phyloP scores from a whole-genome alignment of 371 early-diverging fungal species.

The Gilbertella persicaria region DNA sequence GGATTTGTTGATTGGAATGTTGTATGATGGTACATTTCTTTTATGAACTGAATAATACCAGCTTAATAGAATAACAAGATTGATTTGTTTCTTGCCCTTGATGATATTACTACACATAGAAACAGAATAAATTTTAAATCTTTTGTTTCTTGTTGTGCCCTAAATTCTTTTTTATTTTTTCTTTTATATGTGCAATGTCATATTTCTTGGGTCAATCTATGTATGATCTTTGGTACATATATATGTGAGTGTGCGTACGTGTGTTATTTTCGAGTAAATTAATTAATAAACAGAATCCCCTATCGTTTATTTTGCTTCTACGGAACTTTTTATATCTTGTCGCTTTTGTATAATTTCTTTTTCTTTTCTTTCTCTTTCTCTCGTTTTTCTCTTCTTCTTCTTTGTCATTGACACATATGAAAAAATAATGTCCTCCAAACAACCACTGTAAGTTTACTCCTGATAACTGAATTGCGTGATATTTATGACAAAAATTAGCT shows the following conservation, averaged over 20 bases:
- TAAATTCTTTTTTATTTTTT: no score
- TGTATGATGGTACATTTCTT: neutral
- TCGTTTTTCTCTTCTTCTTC: neutral
- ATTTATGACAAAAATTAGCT: neutral
- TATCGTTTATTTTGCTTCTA: neutral
- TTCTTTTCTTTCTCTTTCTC: conserved; percentile 2
- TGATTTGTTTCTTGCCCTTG: neutral
- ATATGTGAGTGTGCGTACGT: neutral
- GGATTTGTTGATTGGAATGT: neutral
- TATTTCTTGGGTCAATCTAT: neutral
- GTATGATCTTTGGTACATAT: neutral
- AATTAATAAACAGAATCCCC: neutral
- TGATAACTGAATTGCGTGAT: neutral
- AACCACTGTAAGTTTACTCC: neutral
- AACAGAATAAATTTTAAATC: no score
- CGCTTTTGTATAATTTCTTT: neutral
- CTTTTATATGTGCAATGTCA: no score
- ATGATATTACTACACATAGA: neutral
- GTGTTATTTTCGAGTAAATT: neutral
- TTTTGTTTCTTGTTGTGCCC: no score
- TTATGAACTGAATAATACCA: neutral
- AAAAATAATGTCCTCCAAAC: neutral
- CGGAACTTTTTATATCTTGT: neutral
- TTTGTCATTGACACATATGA: neutral
- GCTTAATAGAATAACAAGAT: neutral